Base-by-base conservation (phyloP, 148 eudicot species). In the Chenopodium formosanum region DNA sequence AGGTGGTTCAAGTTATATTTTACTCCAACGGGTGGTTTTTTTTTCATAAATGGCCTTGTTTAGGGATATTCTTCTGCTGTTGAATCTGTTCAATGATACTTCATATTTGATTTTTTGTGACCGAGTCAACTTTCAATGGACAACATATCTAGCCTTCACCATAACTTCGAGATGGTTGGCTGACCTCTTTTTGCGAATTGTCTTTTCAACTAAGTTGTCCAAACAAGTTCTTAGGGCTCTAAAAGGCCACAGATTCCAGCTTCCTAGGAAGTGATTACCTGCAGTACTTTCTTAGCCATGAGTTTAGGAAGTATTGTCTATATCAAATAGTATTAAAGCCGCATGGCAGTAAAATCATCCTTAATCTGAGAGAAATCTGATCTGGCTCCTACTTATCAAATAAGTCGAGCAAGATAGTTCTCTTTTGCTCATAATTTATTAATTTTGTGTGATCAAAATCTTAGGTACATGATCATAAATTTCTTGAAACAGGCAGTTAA, bases 401-500 rank as follows among this genome's bases (percentile, higher is more conserved):
- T 20, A 31, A 11, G 0, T 68, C 44, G 16, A 68, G 46, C 40
- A 68, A 31, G 17, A 32, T 76, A n/a, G 63, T 31, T 27, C 31
- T 56, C 53, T 23, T 23, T 8, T 11, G 80, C 46, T 78, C n/a
- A 13, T 27, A 29, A 37, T 25, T 2, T 29, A 67, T 50, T 34
- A n/a, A 4, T 58, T 60, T 70, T 70, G 70, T 23, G 50, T n/a
- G 1, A 34, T 27, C 13, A 62, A 62, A 58, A 48, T 52, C 37
- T 52, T 13, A 65, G 44, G 58, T 70, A 20, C 58, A 56, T 73
- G 68, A 69, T 62, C 27, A 20, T 73, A 31, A 8, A 25, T 53
- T 83, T 56, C 78, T 81, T 65, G 76, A 60, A 80, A 80, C 89
- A 91, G 98, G 88, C 97, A 19, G 95, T 94, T 48, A 94, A 94